These are phyloP conservation scores for Macrophomina phaseolina DNA, from an alignment of 2,329 filamentous ascomycete genomes.

Conservation along the genomic window DNA sequence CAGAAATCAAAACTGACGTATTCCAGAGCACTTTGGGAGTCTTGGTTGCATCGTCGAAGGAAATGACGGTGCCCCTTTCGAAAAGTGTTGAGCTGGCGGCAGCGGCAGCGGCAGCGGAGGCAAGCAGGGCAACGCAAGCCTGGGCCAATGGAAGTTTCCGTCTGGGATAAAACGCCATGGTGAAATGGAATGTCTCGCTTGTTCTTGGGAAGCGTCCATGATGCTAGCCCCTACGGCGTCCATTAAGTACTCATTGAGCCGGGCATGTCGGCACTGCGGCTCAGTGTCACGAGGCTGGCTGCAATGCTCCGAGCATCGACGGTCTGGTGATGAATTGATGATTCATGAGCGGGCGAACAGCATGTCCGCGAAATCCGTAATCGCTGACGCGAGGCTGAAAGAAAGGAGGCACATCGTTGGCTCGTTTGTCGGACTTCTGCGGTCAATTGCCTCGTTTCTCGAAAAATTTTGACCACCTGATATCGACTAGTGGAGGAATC, in stretches of 20 bases:
- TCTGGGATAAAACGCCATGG: background rate
- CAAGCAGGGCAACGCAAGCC: background rate
- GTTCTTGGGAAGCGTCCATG: background rate
- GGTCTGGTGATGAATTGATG: slow-evolving; percentile 5
- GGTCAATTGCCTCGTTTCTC: background rate
- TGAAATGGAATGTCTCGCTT: background rate
- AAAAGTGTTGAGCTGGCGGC: slow-evolving; percentile 34
- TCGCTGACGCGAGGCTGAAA: background rate
- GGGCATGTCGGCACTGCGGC: slow-evolving; percentile 11
- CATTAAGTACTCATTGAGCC: background rate
- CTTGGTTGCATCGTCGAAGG: slow-evolving; percentile 45
- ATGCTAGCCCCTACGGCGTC: background rate
- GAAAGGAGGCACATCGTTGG: background rate
- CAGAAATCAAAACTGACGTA: slow-evolving; percentile 49
- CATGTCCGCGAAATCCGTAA: background rate
- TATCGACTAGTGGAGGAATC: background rate
- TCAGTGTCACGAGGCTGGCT: background rate
- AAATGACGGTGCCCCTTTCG: slow-evolving; percentile 49
- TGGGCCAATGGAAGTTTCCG: background rate
- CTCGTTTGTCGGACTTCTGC: background rate
- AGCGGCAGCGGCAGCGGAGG: background rate
- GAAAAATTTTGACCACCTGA: background rate
- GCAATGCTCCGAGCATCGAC: background rate
- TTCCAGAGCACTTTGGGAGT: slow-evolving; percentile 47
- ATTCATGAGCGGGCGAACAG: background rate